Evolutionary conservation across 345 rosid genomes (phyloP), one percentile per base, ranked within the genome.

Genomic region (Draba incana): DNA sequence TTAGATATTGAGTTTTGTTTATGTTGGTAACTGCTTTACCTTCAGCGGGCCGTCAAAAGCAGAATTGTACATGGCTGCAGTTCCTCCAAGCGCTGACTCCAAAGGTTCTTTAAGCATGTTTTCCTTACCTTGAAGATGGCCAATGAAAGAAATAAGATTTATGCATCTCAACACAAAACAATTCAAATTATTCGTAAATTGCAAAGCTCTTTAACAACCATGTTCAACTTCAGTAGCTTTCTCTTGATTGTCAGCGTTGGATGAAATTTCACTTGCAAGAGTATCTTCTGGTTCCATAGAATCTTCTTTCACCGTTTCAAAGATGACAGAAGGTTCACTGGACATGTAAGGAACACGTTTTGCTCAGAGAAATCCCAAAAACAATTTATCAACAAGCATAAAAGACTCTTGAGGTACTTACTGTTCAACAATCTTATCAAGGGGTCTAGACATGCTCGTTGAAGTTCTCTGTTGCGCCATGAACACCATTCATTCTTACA

Each of bases 41-140:
- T 69, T 69, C 38, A 69, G 49, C 12, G 57, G n/a, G n/a, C 58
- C 73, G 57, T 58, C 73, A 11, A 38, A 37, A 47, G 38, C 72
- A n/a, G 65, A 45, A 57, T 46, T 46, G 33, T 58, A 57, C 47
- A 38, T 57, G 15, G 10, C 38, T 45, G 47, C 49, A 58, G 6
- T 14, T 69, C 8, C 10, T 37, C 6, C 41, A 42, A 6, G 55
- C 0, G 44, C 52, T 54, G 62, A 13, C 16, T 66, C 70, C 51
- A 27, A 23, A 16, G 13, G 55, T 6, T 11, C 24, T 6, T 11
- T n/a, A 13, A 38, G 27, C 56, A 31, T 31, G 45, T 30, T 55
- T 23, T 58, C 51, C 42, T 39, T 35, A 48, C 38, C 73, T 69
- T 69, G 35, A 67, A 20, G n/a, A 67, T 44, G 55, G 37, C 3